Evolutionary conservation across 208 protist species (phyloP).

Genomic region (Leishmania tropica): DNA sequence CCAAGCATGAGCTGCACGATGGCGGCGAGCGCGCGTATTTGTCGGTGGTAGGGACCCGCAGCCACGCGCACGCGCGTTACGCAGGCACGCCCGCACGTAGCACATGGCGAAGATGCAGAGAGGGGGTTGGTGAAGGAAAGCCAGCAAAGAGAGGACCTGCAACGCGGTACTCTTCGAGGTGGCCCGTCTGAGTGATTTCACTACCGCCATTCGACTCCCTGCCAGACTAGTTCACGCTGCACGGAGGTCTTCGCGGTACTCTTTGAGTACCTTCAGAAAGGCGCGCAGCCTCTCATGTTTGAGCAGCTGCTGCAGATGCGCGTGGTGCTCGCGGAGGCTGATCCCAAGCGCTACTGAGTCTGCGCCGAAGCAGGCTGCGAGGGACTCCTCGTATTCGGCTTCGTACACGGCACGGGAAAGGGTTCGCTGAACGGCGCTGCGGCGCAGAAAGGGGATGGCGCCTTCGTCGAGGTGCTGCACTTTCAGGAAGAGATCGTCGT

Average conservation of each 20-base stretch:
- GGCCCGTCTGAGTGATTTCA: neutral
- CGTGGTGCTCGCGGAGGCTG: conserved; percentile 41
- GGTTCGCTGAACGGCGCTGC: conserved; percentile 47
- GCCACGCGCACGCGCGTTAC: neutral
- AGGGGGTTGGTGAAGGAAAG: neutral
- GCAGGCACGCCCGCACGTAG: neutral
- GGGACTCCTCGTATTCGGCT: conserved; percentile 37
- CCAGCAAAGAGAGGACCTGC: neutral
- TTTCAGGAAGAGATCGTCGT: conserved; percentile 46
- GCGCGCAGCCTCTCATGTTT: conserved; percentile 22
- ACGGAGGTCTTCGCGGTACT: conserved; percentile 36
- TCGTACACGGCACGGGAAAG: conserved; percentile 48
- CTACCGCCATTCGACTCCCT: neutral
- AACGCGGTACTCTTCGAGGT: neutral
- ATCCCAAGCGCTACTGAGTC: conserved; percentile 28
- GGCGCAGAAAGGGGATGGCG: conserved; percentile 36
- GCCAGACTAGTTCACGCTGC: neutral
- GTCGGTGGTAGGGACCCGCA: neutral
- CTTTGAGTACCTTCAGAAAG: conserved; percentile 28
- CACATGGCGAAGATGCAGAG: neutral
- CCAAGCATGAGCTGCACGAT: neutral
- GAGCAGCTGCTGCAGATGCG: conserved; percentile 37
- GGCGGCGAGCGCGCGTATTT: neutral
- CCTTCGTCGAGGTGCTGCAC: conserved; percentile 32
- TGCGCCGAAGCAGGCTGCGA: conserved; percentile 45